Conservation (phyloP, 495 filamentous ascomycete species). For the Xylaria telfairii region DNA sequence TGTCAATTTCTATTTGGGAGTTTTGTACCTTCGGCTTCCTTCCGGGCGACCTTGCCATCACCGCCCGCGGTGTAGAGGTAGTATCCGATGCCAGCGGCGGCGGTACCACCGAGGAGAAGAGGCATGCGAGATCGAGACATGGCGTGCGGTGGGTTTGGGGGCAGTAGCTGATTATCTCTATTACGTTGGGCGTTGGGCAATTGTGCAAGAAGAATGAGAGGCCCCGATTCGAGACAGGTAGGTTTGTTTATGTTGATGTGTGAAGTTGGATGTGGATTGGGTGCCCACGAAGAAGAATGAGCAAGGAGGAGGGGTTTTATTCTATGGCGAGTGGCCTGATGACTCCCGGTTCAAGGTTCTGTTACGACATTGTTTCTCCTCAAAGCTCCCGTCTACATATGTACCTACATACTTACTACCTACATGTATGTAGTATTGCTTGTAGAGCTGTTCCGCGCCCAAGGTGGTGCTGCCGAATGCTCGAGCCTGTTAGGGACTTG, state of each 20-base stretch:
- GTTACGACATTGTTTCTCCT: conserved; percentile 14
- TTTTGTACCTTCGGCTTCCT: conserved; percentile 75
- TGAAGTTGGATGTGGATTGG: conserved; percentile 13
- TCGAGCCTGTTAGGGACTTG: neutral
- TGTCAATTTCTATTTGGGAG: neutral
- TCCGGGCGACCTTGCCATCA: conserved; percentile 77
- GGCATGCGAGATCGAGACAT: conserved; percentile 63
- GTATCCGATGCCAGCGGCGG: conserved; percentile 76
- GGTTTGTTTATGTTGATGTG: conserved; percentile 8
- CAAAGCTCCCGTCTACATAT: neutral
- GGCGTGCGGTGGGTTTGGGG: conserved; percentile 31
- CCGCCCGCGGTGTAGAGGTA: conserved; percentile 92
- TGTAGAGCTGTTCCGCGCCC: too few relatives aligned
- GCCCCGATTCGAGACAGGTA: neutral
- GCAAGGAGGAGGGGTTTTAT: conserved; percentile 21
- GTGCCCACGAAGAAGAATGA: neutral
- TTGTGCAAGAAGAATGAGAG: neutral
- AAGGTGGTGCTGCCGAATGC: too few relatives aligned
- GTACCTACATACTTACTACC: neutral
- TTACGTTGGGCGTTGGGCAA: neutral
- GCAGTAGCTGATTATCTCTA: conserved; percentile 11
- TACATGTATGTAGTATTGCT: neutral
- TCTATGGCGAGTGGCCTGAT: conserved; percentile 23
- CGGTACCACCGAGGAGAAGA: conserved; percentile 65
- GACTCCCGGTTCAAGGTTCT: neutral